Conservation (phyloP, 495 filamentous ascomycete genomes). For the Podospora bellae-mahoneyi region DNA sequence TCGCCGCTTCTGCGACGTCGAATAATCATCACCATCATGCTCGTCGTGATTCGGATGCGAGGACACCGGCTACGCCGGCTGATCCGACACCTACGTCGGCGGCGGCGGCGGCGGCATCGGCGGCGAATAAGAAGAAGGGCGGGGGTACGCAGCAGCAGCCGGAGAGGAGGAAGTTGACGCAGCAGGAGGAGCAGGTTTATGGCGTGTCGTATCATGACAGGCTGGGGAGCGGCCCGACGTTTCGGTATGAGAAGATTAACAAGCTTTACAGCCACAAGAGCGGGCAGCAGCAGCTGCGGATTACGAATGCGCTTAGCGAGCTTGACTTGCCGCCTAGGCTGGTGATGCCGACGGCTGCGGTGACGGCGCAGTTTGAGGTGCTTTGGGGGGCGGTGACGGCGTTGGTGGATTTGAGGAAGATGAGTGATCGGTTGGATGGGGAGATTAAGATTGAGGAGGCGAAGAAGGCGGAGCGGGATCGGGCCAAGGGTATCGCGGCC, state of each 20-base stretch:
- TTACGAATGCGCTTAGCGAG: conserved; percentile 71
- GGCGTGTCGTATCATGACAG: conserved; percentile 86
- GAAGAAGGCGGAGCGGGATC: conserved; percentile 60
- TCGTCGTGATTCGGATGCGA: conserved; percentile 51
- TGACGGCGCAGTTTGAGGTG: conserved; percentile 76
- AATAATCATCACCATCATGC: conserved; percentile 44
- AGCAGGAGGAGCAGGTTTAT: conserved; percentile 71
- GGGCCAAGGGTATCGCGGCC: conserved; percentile 25
- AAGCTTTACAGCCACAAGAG: conserved; percentile 82
- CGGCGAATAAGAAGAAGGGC: conserved; percentile 55
- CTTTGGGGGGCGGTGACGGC: conserved; percentile 69
- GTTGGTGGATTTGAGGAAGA: conserved; percentile 78
- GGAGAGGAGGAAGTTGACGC: conserved; percentile 64
- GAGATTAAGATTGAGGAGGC: conserved; percentile 74
- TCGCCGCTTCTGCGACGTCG: conserved; percentile 36
- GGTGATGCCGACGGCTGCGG: conserved; percentile 78
- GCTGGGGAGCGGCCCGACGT: conserved; percentile 65
- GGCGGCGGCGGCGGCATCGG: conserved; percentile 11
- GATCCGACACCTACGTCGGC: conserved; percentile 29
- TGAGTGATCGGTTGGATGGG: conserved; percentile 78
- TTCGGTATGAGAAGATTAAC: conserved; percentile 78
- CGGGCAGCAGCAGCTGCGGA: conserved; percentile 74
- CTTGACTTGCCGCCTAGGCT: conserved; percentile 74
- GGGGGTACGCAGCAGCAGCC: conserved; percentile 35
- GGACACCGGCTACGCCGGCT: conserved; percentile 34